Percentiles rank a stretch among this genome's conserved stretches.
Evolutionary conservation across 176 grass and related monocot species (phyloP).

Genomic region (Oryza officinalis): DNA sequence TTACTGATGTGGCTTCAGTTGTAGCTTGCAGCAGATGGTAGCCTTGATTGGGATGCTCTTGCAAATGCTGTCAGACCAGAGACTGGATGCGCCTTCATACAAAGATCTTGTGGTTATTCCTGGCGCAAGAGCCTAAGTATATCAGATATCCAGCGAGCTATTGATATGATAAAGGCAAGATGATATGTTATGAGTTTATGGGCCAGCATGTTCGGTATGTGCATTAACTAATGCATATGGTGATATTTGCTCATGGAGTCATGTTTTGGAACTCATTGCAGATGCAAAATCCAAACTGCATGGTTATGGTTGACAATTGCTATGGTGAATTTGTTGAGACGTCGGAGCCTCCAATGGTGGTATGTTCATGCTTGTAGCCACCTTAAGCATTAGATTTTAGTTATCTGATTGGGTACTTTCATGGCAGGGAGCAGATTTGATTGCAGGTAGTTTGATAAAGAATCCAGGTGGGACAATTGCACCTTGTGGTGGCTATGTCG

Average conservation of each 20-base stretch:
- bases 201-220: not conserved
- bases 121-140: slow-evolving; percentile 80
- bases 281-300: slow-evolving; percentile 77
- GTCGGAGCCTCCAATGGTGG: slow-evolving; percentile 80
- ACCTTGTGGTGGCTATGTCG: slow-evolving; percentile 86
- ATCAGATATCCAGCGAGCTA: slow-evolving; percentile 62
- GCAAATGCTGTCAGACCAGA: slow-evolving; percentile 54
- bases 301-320: slow-evolving; percentile 97
- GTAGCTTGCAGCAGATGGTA: slow-evolving; percentile 82
- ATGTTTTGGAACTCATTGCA: slow-evolving; percentile 32
- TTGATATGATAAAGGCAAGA: slow-evolving; percentile 69
- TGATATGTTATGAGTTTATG: not conserved
- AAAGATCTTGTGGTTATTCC: slow-evolving; percentile 87
- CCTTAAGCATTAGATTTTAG: not conserved
- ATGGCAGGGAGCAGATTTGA: slow-evolving; percentile 79
- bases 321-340: slow-evolving; percentile 97
- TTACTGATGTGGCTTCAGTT: slow-evolving; percentile 29
- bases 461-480: slow-evolving; percentile 91
- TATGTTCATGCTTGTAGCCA: slow-evolving; percentile 32
- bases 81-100: slow-evolving; percentile 82
- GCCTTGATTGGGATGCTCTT: slow-evolving; percentile 70
- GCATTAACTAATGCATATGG: not conserved
- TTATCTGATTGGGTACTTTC: slow-evolving; percentile 32
- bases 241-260: not conserved
- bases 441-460: slow-evolving; percentile 95